Evolutionary conservation across 495 filamentous ascomycete species (phyloP), one percentile per base, ranked within the genome.

Genomic region (Lasiosphaeria hispida): DNA sequence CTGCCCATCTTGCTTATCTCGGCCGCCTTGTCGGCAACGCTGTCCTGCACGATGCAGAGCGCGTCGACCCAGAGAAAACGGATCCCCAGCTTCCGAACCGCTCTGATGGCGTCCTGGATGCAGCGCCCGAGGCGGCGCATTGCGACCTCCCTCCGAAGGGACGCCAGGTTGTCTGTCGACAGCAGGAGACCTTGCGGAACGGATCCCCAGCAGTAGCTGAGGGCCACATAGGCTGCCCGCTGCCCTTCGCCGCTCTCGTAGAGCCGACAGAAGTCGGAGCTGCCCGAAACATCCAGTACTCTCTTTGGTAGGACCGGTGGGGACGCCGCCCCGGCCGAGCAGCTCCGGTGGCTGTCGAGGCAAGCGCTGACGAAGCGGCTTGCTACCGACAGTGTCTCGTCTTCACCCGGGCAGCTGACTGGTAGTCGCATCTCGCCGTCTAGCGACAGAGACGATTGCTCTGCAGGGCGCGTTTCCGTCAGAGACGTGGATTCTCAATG

Each of bases 41-140:
- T n/a, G 45, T 48, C 45, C 11, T 48, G 45, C 14, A 48, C 8
- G 18, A 48, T 48, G 45, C 45, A 48, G 45, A 48, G 45, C 7
- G 45, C 14, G 45, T 48, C 45, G 17, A 48, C 35, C 45, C 45
- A 48, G 4, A 48, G 17, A 30, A 19, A 14, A 6, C 4, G 10
- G n/a, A 48, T 17, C 1, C 45, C 45, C 9, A 48, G 45, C 10
- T 30, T 10, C 18, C 30, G 23, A 11, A 13, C 14, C 11, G 23
- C 11, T 6, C 8, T 14, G 45, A 48, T 48, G n/a, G 45, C 45
- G 10, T 48, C 18, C n/a, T 48, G 45, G 45, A 48, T 33, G n/a
- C 30, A 17, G 18, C 11, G 45, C 4, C 35, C 45, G 45, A 48
- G 45, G 3, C 30, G 4, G 2, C 18, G 11, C 1, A 48, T 48